Evolutionary conservation across 345 rosid species (phyloP).

Genomic region (Theobroma cacao): DNA sequence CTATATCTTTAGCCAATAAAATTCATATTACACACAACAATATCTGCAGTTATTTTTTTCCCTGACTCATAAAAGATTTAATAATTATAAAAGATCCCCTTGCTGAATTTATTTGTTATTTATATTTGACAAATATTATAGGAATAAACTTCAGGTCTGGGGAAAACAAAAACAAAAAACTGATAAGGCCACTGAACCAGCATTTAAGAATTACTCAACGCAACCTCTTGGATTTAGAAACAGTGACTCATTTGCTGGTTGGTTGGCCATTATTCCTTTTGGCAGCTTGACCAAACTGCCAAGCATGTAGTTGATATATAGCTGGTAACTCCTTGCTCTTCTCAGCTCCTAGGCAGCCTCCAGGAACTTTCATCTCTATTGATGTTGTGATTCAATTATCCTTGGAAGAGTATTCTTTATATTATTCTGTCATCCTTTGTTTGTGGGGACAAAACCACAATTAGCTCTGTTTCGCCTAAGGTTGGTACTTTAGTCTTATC

Average conservation of each 20-base stretch:
- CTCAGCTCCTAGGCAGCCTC: not conserved
- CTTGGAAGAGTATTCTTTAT: not conserved
- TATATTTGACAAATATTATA: not conserved
- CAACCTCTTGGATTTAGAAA: not conserved
- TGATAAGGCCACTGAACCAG: too few species aligned
- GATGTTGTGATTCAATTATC: not conserved
- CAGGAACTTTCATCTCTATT: not conserved
- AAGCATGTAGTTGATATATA: not conserved
- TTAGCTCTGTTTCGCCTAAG: not conserved
- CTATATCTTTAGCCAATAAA: not conserved
- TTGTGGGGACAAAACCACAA: not conserved
- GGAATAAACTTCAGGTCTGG: not conserved
- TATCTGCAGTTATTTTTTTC: not conserved
- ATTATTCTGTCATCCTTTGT: not conserved
- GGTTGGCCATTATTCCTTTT: not conserved
- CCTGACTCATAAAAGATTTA: too few species aligned
- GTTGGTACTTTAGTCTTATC: not conserved
- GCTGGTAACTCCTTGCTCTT: not conserved
- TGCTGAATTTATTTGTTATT: not conserved
- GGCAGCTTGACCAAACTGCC: not conserved
- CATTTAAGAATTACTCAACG: not conserved
- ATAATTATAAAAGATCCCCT: not conserved
- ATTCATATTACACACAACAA: not conserved
- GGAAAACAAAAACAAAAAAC: not conserved
- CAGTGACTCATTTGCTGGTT: not conserved